Conservation (phyloP, 139 green algal species). For the Chlorella sp. region DNA sequence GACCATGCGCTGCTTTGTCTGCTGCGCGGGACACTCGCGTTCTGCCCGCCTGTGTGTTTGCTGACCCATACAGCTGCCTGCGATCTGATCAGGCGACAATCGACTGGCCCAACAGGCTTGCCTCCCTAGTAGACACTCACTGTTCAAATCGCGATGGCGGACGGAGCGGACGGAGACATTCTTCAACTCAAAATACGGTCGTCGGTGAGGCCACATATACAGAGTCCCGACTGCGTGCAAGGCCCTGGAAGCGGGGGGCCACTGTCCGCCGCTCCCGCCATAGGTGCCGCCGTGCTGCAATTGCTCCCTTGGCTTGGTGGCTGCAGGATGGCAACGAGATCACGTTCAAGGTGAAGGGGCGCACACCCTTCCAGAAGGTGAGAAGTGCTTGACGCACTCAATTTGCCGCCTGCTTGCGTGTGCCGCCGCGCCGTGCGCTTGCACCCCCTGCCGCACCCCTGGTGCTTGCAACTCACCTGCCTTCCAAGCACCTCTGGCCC, state of each 20-base stretch:
- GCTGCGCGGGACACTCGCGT: too few species aligned
- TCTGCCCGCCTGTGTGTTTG: too few species aligned
- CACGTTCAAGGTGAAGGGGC: background rate
- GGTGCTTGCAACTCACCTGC: background rate
- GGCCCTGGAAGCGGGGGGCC: background rate
- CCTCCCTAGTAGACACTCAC: background rate
- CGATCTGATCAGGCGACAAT: background rate
- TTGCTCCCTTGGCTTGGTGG: too few species aligned
- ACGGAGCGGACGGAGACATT: background rate
- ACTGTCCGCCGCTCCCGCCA: background rate
- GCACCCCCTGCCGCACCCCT: background rate
- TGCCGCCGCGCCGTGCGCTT: background rate
- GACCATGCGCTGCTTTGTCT: too few species aligned
- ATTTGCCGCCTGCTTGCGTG: background rate
- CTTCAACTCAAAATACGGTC: constrained; percentile 3
- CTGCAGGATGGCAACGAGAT: background rate
- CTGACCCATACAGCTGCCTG: background rate
- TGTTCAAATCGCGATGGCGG: background rate
- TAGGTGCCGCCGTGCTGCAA: background rate
- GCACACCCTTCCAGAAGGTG: background rate
- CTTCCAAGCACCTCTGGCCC: background rate
- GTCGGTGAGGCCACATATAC: background rate
- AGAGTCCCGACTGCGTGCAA: background rate
- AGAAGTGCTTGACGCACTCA: too few species aligned
- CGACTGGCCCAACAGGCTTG: background rate